Conservation (phyloP, 495 filamentous ascomycete genomes). For the Penicillium alfredii region DNA sequence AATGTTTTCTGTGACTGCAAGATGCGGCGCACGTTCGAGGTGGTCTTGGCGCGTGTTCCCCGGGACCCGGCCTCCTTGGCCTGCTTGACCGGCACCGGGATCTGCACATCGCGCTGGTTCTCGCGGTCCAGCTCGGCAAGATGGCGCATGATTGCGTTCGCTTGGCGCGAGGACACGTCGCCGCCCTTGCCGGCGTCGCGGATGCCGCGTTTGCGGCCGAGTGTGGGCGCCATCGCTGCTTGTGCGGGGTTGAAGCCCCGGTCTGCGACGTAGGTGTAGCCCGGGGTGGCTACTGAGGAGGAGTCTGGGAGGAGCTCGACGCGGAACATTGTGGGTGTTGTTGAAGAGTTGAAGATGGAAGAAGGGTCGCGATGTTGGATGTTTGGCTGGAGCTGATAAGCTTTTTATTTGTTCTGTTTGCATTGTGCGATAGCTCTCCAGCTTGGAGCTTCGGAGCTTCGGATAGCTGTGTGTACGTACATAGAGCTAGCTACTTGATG, state of each 20-base stretch:
- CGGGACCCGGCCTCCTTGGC: conserved; percentile 41
- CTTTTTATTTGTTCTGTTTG: conserved; percentile 1
- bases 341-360: conserved; percentile 4
- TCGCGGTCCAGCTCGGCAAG: conserved; percentile 77
- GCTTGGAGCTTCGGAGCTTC: too few species aligned
- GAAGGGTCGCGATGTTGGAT: too few species aligned
- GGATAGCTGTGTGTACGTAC: too few species aligned
- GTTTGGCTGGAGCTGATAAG: neutral
- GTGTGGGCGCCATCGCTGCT: conserved; percentile 48
- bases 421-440: too few species aligned
- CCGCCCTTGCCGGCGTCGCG: conserved; percentile 47
- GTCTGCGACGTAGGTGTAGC: conserved; percentile 85
- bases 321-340: conserved; percentile 43
- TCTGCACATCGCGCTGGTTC: conserved; percentile 63
- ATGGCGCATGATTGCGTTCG: conserved; percentile 68
- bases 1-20: conserved; percentile 90
- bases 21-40: conserved; percentile 80
- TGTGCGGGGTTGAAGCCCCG: conserved; percentile 57
- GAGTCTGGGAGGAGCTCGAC: conserved; percentile 72
- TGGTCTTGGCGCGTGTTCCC: conserved; percentile 54
- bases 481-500: too few species aligned
- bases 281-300: conserved; percentile 61
- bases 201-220: conserved; percentile 60
- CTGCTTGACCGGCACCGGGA: conserved; percentile 55
- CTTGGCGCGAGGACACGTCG: conserved; percentile 66